Conservation (phyloP, 495 filamentous ascomycete species). For the Xylaria telfairii region DNA sequence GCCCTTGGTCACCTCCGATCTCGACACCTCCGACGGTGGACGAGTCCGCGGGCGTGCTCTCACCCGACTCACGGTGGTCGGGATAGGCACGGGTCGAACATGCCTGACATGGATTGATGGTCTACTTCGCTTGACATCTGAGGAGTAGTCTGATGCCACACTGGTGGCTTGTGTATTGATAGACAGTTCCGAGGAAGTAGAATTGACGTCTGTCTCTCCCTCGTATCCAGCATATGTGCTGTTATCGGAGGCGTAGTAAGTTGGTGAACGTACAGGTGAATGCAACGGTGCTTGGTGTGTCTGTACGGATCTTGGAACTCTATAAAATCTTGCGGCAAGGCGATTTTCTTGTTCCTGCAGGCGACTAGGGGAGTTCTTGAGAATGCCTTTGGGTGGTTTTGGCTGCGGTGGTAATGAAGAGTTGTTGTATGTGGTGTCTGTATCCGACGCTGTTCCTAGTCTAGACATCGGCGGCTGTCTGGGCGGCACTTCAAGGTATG, state of each 20-base stretch:
- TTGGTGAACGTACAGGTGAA: conserved; percentile 35
- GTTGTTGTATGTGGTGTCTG: conserved; percentile 24
- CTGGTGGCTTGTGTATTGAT: conserved; percentile 53
- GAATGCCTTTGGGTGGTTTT: conserved; percentile 35
- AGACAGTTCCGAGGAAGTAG: conserved; percentile 51
- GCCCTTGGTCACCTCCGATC: conserved; percentile 30
- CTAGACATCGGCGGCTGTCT: conserved; percentile 30
- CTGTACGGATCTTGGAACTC: conserved; percentile 31
- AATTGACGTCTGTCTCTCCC: conserved; percentile 50
- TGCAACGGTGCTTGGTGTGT: conserved; percentile 11
- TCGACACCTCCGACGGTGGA: conserved; percentile 35
- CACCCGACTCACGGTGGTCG: conserved; percentile 30
- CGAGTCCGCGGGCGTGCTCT: conserved; percentile 42
- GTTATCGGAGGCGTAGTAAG: conserved; percentile 40
- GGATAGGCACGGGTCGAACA: conserved; percentile 37
- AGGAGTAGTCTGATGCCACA: conserved; percentile 45
- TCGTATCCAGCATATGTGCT: conserved; percentile 34
- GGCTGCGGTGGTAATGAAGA: conserved; percentile 12
- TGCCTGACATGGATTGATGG: conserved; percentile 39
- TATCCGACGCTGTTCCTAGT: conserved; percentile 27
- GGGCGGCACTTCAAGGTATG: conserved; percentile 29
- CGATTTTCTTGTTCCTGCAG: conserved; percentile 30
- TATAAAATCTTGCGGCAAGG: conserved; percentile 40
- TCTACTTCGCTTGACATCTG: conserved; percentile 33
- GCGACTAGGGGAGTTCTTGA: conserved; percentile 35